Conservation (phyloP, 129 eudicot species). For the Sambucus nigra region DNA sequence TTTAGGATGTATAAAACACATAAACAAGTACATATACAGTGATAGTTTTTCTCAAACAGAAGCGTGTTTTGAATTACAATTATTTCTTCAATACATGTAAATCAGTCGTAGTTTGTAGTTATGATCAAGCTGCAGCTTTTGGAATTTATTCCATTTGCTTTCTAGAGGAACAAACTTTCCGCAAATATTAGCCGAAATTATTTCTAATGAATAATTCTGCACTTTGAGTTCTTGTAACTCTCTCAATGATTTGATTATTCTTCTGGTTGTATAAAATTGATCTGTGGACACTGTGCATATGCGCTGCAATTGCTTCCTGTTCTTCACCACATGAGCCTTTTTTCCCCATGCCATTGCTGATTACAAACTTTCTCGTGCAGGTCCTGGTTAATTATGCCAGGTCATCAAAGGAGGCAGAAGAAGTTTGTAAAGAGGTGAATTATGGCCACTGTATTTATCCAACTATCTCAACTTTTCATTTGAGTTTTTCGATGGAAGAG, state of each 20-base stretch:
- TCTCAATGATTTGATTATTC: neutral
- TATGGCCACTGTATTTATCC: neutral
- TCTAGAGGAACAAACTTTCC: too few relatives aligned
- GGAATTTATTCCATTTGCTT: too few relatives aligned
- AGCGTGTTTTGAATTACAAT: too few relatives aligned
- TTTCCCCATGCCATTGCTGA: neutral
- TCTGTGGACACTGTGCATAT: neutral
- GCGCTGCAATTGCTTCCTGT: neutral
- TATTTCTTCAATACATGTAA: too few relatives aligned
- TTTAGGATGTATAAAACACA: too few relatives aligned
- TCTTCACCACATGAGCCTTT: neutral
- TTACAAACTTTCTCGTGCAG: slow-evolving; percentile 19
- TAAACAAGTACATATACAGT: too few relatives aligned
- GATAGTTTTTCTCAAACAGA: too few relatives aligned
- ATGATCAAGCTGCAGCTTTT: too few relatives aligned
- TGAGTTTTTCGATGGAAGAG: neutral
- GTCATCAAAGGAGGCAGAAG: slow-evolving; percentile 56
- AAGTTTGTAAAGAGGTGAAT: slow-evolving; percentile 45
- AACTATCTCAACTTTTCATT: neutral
- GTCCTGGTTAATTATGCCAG: slow-evolving; percentile 54
- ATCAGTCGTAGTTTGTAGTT: too few relatives aligned
- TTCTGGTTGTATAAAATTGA: neutral
- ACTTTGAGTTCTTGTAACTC: neutral
- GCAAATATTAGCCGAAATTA: neutral
- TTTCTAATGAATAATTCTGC: neutral